phyloP scores from a whole-genome alignment of 148 eudicot species.

The Amaranthus cruentus region DNA sequence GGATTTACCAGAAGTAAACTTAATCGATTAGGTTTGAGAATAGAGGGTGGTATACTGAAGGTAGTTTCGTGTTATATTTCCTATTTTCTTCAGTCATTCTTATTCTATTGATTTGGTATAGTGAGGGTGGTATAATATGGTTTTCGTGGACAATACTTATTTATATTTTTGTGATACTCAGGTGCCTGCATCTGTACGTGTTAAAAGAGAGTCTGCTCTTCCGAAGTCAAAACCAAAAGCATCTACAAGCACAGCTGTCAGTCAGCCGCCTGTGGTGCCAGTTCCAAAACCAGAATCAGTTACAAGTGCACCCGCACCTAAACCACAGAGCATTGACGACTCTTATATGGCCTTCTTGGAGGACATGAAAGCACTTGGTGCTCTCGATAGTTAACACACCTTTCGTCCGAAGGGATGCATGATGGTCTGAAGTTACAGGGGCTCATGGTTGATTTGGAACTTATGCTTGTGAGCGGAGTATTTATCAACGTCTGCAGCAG shows the following conservation, averaged over 20 bases:
- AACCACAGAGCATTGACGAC: conserved; percentile 77
- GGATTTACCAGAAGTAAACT: no score
- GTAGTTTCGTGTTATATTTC: no score
- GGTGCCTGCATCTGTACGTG: conserved; percentile 99
- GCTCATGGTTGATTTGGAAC: neutral
- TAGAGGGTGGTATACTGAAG: no score
- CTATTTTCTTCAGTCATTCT: no score
- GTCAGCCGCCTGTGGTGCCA: conserved; percentile 35
- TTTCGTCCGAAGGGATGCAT: neutral
- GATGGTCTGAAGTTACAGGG: neutral
- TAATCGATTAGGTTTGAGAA: no score
- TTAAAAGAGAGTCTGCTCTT: conserved; percentile 77
- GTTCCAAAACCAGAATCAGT: conserved; percentile 41
- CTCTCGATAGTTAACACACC: conserved; percentile 65
- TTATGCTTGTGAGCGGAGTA: neutral
- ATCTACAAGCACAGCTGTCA: conserved; percentile 32
- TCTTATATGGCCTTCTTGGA: conserved; percentile 90
- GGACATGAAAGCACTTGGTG: conserved; percentile 98
- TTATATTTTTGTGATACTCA: conserved; percentile 23
- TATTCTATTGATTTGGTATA: neutral
- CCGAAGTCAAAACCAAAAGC: conserved; percentile 76
- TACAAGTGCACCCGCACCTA: conserved; percentile 42
- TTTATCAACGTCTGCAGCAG: neutral
- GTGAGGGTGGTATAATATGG: neutral
- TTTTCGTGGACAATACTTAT: neutral